These are phyloP conservation scores for Thelephora terrestris DNA, from an alignment of 1,284 basidiomycete genomes.

Conservation along the genomic window DNA sequence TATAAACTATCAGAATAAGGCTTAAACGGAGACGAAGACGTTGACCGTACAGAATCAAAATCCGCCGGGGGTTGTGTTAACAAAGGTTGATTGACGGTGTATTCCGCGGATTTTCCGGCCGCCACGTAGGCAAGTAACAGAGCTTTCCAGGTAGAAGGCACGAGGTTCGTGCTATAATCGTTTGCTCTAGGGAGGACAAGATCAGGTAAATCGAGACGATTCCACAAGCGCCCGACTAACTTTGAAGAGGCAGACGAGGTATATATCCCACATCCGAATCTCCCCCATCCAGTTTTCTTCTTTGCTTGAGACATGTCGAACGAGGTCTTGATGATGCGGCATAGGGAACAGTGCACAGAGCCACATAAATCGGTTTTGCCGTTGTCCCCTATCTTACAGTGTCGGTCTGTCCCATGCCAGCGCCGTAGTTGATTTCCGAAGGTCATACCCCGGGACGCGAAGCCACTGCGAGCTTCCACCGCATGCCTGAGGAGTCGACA, in stretches of 20 bases:
- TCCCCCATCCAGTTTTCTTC: slow-evolving; percentile 58
- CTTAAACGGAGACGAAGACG: too few relatives aligned
- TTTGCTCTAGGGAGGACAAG: slow-evolving; percentile 33
- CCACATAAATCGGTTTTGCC: slow-evolving; percentile 43
- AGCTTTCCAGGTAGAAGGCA: slow-evolving; percentile 41
- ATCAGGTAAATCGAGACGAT: not conserved
- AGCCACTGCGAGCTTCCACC: slow-evolving; percentile 49
- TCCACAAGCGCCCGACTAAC: slow-evolving; percentile 20
- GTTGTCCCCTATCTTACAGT: slow-evolving; percentile 51
- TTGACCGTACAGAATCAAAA: slow-evolving; percentile 28
- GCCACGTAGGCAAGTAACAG: slow-evolving; percentile 58
- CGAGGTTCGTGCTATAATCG: slow-evolving; percentile 46
- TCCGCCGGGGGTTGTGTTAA: slow-evolving; percentile 45
- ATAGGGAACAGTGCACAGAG: slow-evolving; percentile 44
- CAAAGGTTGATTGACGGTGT: slow-evolving; percentile 40
- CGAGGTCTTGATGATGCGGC: slow-evolving; percentile 47
- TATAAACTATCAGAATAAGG: too few relatives aligned
- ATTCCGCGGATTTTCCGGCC: slow-evolving; percentile 52
- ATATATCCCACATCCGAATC: slow-evolving; percentile 55
- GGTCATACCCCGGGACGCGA: slow-evolving; percentile 36
- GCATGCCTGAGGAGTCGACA: slow-evolving; percentile 24
- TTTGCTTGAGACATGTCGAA: slow-evolving; percentile 49
- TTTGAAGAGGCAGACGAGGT: slow-evolving; percentile 55
- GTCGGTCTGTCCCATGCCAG: slow-evolving; percentile 44
- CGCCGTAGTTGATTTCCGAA: slow-evolving; percentile 52